Evolutionary conservation across 176 grass and related monocot genomes (phyloP), one percentile per base, ranked within the genome.

Genomic region (Themeda triandra): DNA sequence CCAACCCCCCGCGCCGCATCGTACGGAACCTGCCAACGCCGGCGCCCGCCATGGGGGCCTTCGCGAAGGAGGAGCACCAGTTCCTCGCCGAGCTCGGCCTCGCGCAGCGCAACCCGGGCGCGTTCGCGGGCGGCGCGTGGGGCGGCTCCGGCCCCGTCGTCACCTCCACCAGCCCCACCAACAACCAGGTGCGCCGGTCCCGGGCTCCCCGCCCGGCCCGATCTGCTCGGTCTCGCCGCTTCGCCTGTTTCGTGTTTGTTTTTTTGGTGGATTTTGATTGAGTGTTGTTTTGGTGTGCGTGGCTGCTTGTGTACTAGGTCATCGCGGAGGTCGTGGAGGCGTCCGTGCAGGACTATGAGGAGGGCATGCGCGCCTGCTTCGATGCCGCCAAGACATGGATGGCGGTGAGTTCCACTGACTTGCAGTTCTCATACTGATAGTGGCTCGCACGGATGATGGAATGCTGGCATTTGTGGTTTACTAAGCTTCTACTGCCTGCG

Each of bases 1-100:
- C 24, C 44, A 0, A 48, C 11, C 74, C 60, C 44, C 36, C 39
- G 33, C 33, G 6, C 33, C 21, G 23, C 56, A 21, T 6, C 66
- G 21, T 14, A 46, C 76, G 11, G 83, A 44, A 32, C 36, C 42
- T 28, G 4, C n/a, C n/a, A 28, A 28, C 10, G 19, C 11, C 65
- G 59, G 13, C 41, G 75, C 68, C 66, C 41, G 75, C 68, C 66
- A 95, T 98, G 96, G 91, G 82, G 39, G 80, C 40, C 75, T 93
- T 98, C 69, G 48, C 82, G 71, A 90, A 77, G 69, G 73, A 89
- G 90, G 96, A 94, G 73, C 91, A 94, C 89, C 89, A 96, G 87
- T 99, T 99, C 85, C 96, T 99, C 81, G 87, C 93, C 48, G 91
- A 99, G 87, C 96, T 99, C 45, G 89, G 93, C 86, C 91, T 99